Conservation (phyloP, 768 basidiomycete genomes). For the Austroboletus eburneus region DNA sequence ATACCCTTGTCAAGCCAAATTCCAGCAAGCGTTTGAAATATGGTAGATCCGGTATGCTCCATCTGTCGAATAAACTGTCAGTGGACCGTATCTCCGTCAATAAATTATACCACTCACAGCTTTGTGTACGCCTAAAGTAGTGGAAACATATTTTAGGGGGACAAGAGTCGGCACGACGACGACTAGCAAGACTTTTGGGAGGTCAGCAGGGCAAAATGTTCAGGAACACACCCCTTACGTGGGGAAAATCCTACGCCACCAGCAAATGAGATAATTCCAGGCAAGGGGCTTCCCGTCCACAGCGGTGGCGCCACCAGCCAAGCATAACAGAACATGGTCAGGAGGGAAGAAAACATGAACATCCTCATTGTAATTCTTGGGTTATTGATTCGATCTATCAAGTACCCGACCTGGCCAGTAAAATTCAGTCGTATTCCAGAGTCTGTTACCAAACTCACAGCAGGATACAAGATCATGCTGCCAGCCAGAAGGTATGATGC, state of each 20-base stretch:
- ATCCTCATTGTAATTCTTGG: constrained; percentile 56
- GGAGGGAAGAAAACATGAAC: constrained; percentile 50
- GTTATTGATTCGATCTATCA: constrained; percentile 57
- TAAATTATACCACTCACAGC: constrained; percentile 44
- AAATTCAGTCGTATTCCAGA: constrained; percentile 1
- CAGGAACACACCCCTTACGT: constrained; percentile 34
- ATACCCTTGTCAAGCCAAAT: constrained; percentile 49
- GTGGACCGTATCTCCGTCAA: neutral
- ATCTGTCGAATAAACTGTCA: constrained; percentile 39
- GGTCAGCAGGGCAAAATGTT: constrained; percentile 2
- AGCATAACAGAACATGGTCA: constrained; percentile 57
- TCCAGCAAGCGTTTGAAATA: constrained; percentile 72
- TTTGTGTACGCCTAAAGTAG: constrained; percentile 75
- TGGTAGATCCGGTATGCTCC: constrained; percentile 69
- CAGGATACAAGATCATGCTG: constrained; percentile 64
- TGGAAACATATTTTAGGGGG: constrained; percentile 66
- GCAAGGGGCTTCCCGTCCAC: constrained; percentile 55
- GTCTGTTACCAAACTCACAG: constrained; percentile 39
- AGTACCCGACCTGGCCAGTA: constrained; percentile 50
- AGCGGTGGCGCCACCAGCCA: constrained; percentile 64
- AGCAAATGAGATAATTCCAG: constrained; percentile 59
- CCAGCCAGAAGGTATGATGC: constrained; percentile 73
- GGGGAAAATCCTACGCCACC: constrained; percentile 73
- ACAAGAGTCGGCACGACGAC: constrained; percentile 73
- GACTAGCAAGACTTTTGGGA: constrained; percentile 57